Evolutionary conservation across 331 rosid genomes (phyloP).

Genomic region (Dryas integrifolia): DNA sequence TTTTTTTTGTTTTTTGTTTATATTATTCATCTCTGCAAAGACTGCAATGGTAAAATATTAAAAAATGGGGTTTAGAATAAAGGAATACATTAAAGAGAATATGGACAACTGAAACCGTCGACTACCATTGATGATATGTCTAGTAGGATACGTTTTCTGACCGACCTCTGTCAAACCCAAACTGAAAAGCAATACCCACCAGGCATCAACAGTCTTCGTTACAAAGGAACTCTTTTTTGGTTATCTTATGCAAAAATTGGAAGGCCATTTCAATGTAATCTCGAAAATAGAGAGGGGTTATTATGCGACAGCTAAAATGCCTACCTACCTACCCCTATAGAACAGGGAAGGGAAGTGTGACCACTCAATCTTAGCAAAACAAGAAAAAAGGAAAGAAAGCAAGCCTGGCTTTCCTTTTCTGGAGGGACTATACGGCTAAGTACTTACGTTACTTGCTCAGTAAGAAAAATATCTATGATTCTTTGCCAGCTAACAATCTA

Average conservation of each 20-base stretch:
- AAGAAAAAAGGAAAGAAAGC: not conserved
- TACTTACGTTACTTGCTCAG: not conserved
- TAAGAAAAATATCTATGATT: slow-evolving; percentile 14
- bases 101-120: slow-evolving; percentile 1
- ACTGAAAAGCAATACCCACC: not conserved
- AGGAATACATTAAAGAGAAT: not conserved
- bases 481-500: not conserved
- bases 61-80: not conserved
- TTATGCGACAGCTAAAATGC: not conserved
- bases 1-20: not conserved
- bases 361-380: not conserved
- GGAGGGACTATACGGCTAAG: not conserved
- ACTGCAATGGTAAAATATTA: not conserved
- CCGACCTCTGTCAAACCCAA: not conserved
- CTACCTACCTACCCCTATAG: not conserved
- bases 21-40: not conserved
- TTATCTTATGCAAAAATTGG: not conserved
- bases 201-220: not conserved
- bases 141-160: not conserved
- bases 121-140: not conserved
- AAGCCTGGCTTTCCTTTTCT: not conserved
- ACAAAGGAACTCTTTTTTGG: not conserved
- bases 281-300: not conserved
- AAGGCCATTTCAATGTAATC: not conserved
- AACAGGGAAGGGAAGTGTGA: not conserved